Evolutionary conservation across 2,329 filamentous ascomycete genomes (phyloP), one percentile per base, ranked within the genome.

Genomic region (Calonectria honghensis): DNA sequence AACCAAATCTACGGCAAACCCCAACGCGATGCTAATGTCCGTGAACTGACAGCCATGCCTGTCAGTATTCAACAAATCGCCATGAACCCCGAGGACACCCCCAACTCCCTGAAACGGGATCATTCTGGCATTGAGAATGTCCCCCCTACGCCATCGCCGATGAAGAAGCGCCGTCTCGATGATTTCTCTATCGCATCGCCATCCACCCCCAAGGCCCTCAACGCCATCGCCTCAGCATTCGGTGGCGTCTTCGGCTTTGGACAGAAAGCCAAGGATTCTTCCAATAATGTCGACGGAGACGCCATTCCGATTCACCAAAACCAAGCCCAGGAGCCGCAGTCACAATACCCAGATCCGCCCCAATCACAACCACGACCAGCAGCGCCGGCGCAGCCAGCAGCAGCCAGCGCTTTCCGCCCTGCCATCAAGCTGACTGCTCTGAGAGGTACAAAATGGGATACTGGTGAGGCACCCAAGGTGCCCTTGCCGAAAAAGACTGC

Each of bases 371-470:
- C 72, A 16, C 57, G 59, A 50, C 64, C 74, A 51, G 71, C n/a
- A 9, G 5, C 59, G 7, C 59, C 39, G 18, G 16, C 61, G 32
- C 57, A 72, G 54, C 65, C 80, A 10, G 68, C 76, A 2, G 51
- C 78, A n/a, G 63, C 67, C 6, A 39, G 79, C 13, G 73, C 70
- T 39, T 76, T 80, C 48, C 81, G 82, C 10, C 83, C 85, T 5
- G 84, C 85, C 10, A 84, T 86, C 68, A 86, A 86, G 70, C 45
- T 85, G 7, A 81, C 82, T 7, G 84, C 83, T 9, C 78, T 86
- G 6, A 83, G 77, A 72, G 85, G 85, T 10, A 86, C 85, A 16
- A 84, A 81, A 80, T 86, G 85, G 85, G 85, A 86, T 68, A 83
- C 79, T 5, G 83, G 81, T 39, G 79, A 82, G 72, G 67, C 76